Evolutionary conservation across 2,329 filamentous ascomycete genomes (phyloP), one percentile per base, ranked within the genome.

Genomic region (Ceratocystis diversiconidia): DNA sequence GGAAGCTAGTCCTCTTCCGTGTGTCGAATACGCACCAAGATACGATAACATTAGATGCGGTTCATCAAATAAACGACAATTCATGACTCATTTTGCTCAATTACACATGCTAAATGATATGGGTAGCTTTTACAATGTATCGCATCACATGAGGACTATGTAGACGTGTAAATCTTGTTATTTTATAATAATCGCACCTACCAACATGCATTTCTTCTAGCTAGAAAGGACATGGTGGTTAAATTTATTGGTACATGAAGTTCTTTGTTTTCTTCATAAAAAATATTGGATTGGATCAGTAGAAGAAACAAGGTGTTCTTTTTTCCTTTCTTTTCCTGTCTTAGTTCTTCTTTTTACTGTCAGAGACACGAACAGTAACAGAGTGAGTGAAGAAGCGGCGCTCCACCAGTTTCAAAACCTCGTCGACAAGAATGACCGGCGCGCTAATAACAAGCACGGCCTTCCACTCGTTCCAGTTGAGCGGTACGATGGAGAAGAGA

Each of bases 401-500:
- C 78, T 96, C 91, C 57, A 88, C 70, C 64, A 85, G 80, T 77
- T 96, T 96, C 71, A 96, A 84, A 2, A 83, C 74, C 76, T 96
- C 91, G 70, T 96, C 91, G 70, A 96, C 88, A 65, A 91, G 70
- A 72, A 99, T 88, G 69, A 99, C 95, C 55, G 94, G 94, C 19
- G 86, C 86, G 76, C 92, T 96, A 73, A 97, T 94, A 41, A 80
- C 76, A 69, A 96, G 73, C 60, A 99, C 94, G 19, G 95, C 92
- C 77, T 90, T 85, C 94, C 94, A 99, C 77, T 99, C 94, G 22
- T 78, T 80, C 83, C 82, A 84, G 73, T 92, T 87, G 70, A 99
- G 77, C 8, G 94, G 92, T 69, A 96, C 77, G 69, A 99, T 97
- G 46, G 89, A 89, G 79, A 99, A 99, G 67, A 99, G 78, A 6